Base-by-base conservation (phyloP, 2,329 filamentous ascomycete species). In the Xylaria hypoxylon region DNA sequence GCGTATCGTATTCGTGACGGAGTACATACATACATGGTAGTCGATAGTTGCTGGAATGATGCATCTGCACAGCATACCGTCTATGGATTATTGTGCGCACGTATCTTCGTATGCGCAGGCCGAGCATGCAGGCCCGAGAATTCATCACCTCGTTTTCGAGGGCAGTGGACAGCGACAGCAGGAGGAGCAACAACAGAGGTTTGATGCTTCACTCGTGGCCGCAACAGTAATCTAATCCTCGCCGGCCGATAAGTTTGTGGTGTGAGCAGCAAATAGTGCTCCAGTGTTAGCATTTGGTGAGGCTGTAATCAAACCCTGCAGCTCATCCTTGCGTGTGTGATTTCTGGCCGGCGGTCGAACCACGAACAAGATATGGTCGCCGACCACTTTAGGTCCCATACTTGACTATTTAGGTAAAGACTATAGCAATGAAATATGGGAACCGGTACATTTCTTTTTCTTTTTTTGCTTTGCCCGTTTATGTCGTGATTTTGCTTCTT, bases 261-360 rank as follows among this genome's bases (percentile, higher is more conserved):
- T 44, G 51, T 59, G 57, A 26, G 42, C 31, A 33, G 31, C 11
- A 33, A 26, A 28, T 11, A 26, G 22, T 15, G 17, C n/a, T 17
- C 17, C 38, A 19, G 50, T 40, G 51, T 55, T 33, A 57, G 45
- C 17, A 48, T 59, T 47, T 59, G 59, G 53, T 61, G 65, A 70
- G 68, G 67, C 66, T 69, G 64, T 42, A 69, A 69, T 69, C 59
- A 69, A 69, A 69, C 61, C 59, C 26, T 70, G 69, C 67, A 70
- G 64, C 53, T 44, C 47, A 69, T 69, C 69, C 67, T 65, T 69
- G 68, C 45, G 66, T 56, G 61, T 62, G 58, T 67, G 58, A 58
- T 64, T 58, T 48, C 15, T 51, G 47, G 47, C 35, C 59, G 47
- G 47, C 35, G 53, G 56, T 64, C 53, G 53, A 65, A 51, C 58